Evolutionary conservation across 2,329 filamentous ascomycete genomes (phyloP), one percentile per base, ranked within the genome.

Genomic region (Rhynchosporium secalis): DNA sequence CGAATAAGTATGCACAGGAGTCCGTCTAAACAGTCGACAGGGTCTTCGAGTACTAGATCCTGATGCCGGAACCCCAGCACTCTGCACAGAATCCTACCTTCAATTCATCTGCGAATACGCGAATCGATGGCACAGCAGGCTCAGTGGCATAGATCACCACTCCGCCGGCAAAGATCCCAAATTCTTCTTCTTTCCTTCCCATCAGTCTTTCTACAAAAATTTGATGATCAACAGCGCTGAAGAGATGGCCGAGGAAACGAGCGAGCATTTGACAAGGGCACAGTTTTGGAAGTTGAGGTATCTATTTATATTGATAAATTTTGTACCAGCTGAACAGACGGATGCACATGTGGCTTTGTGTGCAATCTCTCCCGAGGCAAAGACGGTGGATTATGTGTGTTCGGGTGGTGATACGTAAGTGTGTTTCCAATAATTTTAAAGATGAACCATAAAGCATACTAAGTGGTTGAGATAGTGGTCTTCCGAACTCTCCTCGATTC

Each of bases 281-380:
- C 65, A 64, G 38, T 66, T 66, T 28, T 61, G 62, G 65, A 62
- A 61, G 51, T n/a, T 64, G 20, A 58, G 65, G 29, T 66, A 63
- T 31, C 49, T 66, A n/a, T 62, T 66, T 41, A 54, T 66, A 26
- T 52, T 61, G 1, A 60, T 64, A 13, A 61, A 43, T 12, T 66
- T 66, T 29, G 47, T 29, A 3, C 62, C 60, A 6, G 28, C 8
- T 5, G 20, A 20, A 33, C 60, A 64, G 51, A 28, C 36, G 2
- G 47, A 28, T 36, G 33, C 48, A 2, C 65, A 66, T 33, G 65
- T 63, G 20, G 65, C 65, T 6, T 40, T 66, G n/a, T 64, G 62
- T 56, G 60, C 60, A 12, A 48, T 66, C 3, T 63, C 58, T 8
- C 65, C 65, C 5, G 62, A 65, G 29, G 60, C 60, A 3, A 64